Evolutionary conservation across 805 yeast species (phyloP).

Genomic region (Cyberlindnera japonica): DNA sequence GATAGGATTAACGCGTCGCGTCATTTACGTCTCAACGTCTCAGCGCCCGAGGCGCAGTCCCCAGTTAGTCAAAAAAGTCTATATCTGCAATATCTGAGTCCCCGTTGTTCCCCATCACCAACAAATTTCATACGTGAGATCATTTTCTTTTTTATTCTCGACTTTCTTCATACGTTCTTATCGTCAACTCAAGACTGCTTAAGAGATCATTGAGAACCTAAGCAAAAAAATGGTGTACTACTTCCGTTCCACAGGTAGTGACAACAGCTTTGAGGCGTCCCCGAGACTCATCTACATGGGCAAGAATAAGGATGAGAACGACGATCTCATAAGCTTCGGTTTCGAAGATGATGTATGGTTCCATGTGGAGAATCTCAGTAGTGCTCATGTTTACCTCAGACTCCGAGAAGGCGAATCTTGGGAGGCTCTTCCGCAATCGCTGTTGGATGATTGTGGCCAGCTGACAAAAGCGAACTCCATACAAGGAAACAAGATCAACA

Average conservation of each 20-base stretch:
- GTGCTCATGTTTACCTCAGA: conserved; percentile 74
- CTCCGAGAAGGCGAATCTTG: conserved; percentile 43
- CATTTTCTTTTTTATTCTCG: background rate
- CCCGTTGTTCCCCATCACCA: too few relatives aligned
- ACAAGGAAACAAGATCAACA: conserved; percentile 66
- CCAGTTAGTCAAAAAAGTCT: too few relatives aligned
- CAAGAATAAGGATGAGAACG: conserved; percentile 69
- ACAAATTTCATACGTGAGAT: too few relatives aligned
- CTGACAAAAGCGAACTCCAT: conserved; percentile 75
- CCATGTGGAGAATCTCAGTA: conserved; percentile 71
- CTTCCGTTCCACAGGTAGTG: conserved; percentile 35
- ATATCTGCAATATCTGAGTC: too few relatives aligned
- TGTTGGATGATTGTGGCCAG: conserved; percentile 61
- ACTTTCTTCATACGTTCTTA: background rate
- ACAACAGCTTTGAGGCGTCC: conserved; percentile 28
- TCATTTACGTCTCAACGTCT: too few relatives aligned
- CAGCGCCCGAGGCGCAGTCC: too few relatives aligned
- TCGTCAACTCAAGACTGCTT: too few relatives aligned
- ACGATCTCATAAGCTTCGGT: conserved; percentile 56
- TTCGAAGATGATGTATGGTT: conserved; percentile 72
- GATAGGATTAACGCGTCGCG: too few relatives aligned
- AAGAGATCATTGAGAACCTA: background rate
- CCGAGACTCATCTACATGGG: conserved; percentile 58
- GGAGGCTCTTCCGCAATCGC: conserved; percentile 47
- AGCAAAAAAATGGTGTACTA: conserved; percentile 39